These are phyloP conservation scores for Russula abietina DNA, from an alignment of 768 basidiomycete genomes.

Conservation along the genomic window DNA sequence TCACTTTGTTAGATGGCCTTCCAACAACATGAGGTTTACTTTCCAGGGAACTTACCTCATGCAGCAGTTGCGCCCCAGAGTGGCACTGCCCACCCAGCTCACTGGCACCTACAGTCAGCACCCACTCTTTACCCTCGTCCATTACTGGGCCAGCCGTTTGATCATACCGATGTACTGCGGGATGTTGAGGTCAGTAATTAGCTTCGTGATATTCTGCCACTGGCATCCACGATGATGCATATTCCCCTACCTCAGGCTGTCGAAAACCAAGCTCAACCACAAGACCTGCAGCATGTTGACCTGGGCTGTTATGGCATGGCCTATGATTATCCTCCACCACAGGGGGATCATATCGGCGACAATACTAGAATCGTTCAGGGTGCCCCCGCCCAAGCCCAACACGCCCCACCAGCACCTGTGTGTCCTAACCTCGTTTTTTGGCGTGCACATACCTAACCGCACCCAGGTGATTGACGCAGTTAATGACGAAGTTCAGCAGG, in stretches of 20 bases:
- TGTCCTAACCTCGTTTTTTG: not conserved
- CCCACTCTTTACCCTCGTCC: not conserved
- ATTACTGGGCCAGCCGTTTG: not conserved
- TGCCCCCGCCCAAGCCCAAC: not conserved
- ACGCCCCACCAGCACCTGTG: constrained; percentile 33
- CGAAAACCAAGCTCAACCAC: not conserved
- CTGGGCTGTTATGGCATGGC: too few relatives aligned
- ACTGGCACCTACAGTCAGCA: not conserved
- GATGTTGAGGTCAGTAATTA: not conserved
- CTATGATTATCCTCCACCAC: not conserved
- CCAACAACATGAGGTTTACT: not conserved
- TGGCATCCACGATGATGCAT: not conserved
- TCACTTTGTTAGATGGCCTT: not conserved
- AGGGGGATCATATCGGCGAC: not conserved
- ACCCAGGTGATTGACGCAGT: not conserved
- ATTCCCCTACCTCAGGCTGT: too few relatives aligned
- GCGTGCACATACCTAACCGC: not conserved
- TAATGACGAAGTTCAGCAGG: not conserved
- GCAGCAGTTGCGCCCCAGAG: not conserved
- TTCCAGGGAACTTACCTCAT: not conserved
- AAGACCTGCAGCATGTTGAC: too few relatives aligned
- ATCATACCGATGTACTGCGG: not conserved
- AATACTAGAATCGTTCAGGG: constrained; percentile 28
- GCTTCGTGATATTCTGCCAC: not conserved
- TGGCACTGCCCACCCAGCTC: too few relatives aligned